Evolutionary conservation across 2,329 filamentous ascomycete genomes (phyloP).

Genomic region (Periconia macrospinosa): DNA sequence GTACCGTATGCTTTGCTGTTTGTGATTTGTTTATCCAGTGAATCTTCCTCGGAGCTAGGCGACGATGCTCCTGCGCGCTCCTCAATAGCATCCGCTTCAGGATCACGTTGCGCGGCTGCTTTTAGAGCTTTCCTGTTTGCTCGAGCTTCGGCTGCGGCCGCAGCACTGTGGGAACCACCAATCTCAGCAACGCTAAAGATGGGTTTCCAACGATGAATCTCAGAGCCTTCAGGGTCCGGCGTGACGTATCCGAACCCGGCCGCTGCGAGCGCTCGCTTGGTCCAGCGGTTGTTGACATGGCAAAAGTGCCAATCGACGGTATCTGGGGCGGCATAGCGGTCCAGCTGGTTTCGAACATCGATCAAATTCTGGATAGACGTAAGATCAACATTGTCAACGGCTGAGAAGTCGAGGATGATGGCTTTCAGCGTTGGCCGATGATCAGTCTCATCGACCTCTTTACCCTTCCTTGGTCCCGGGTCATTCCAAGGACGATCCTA

Average conservation of each 20-base stretch:
- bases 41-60: constrained; percentile 23
- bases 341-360: constrained; percentile 92
- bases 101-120: constrained; percentile 54
- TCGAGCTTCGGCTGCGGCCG: constrained; percentile 68
- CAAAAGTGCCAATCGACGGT: constrained; percentile 94
- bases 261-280: constrained; percentile 83
- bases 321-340: constrained; percentile 80
- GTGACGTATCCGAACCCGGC: constrained; percentile 90
- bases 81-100: constrained; percentile 20
- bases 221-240: constrained; percentile 52
- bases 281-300: constrained; percentile 91
- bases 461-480: constrained; percentile 69
- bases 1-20: constrained; percentile 35
- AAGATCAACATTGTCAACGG: constrained; percentile 92
- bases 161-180: constrained; percentile 72
- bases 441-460: constrained; percentile 46
- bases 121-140: constrained; percentile 54
- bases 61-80: constrained; percentile 11
- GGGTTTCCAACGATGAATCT: constrained; percentile 78
- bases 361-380: constrained; percentile 92
- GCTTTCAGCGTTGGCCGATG: constrained; percentile 75
- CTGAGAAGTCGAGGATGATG: constrained; percentile 89
- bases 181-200: constrained; percentile 94
- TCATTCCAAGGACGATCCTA: constrained; percentile 92
- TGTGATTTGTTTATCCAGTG: constrained; percentile 36